Evolutionary conservation across 192 early-diverging fungal species (phyloP).

Genomic region (Thamnidium elegans): DNA sequence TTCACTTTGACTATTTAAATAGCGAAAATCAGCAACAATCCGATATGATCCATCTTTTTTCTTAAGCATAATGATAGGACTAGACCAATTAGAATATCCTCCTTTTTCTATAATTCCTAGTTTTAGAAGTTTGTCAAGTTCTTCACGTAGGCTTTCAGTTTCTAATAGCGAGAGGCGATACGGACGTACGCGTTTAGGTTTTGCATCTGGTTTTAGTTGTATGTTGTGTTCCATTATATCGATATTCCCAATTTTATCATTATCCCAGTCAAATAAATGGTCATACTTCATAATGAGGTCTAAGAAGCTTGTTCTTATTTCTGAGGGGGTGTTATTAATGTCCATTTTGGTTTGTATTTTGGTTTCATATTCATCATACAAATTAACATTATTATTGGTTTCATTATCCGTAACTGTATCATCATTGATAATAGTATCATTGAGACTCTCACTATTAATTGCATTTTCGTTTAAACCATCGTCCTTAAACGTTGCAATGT

Average conservation of each 20-base stretch:
- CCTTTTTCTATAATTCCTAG: neutral
- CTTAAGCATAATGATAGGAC: neutral
- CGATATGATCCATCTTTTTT: neutral
- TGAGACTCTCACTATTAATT: too few relatives aligned
- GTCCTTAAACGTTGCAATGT: too few relatives aligned
- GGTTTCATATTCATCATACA: too few relatives aligned
- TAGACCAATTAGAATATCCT: neutral
- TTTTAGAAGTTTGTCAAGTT: too few relatives aligned
- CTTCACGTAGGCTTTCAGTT: neutral
- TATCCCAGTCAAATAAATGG: neutral
- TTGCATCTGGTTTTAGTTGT: neutral
- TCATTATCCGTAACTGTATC: too few relatives aligned
- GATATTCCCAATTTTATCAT: neutral
- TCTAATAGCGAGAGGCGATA: neutral
- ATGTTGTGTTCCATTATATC: neutral
- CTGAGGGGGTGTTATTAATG: neutral
- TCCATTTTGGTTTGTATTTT: neutral
- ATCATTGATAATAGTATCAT: too few relatives aligned
- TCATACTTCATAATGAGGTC: neutral
- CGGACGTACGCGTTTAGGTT: neutral
- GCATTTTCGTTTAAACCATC: too few relatives aligned
- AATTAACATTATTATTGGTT: too few relatives aligned
- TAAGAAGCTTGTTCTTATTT: neutral
- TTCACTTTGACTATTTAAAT: neutral
- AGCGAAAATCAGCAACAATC: neutral